Base-by-base conservation (phyloP, 805 yeast genomes). In the Schwanniomyces polymorphus region DNA sequence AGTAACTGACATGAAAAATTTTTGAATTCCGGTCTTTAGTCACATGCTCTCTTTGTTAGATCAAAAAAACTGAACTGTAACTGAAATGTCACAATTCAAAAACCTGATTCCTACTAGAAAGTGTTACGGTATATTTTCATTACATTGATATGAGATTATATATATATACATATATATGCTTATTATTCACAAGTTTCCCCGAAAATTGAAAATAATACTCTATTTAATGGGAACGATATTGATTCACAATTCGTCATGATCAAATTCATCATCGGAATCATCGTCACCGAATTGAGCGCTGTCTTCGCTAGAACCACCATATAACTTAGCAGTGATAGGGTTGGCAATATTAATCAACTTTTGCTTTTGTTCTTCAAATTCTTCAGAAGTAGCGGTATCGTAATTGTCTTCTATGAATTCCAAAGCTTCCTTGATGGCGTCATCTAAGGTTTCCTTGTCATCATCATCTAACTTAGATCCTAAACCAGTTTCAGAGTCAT, bases 291-390 rank as follows among this genome's bases (percentile, higher is more conserved):
- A 67, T 58, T 67, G 59, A 48, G 70, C 69, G 34, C 59, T 72
- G 21, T 71, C 79, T 49, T 69, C 78, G 41, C 78, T 81, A n/a
- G n/a, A n/a, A 48, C 78, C 82, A 50, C 79, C 84, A 57, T 73
- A 73, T 49, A 92, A 74, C 78, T 92, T 94, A 55, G 92, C 80
- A 43, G 97, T 88, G 62, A 94, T 91, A 69, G 98, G 97, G 70
- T 85, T 85, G 41, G 97, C 96, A 61, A 86, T 75, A 59, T 86
- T 81, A 53, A 86, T 81, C 68, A 92, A 81, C 64, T 86, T 72
- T 57, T 63, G 91, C 73, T 82, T 88, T 75, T 91, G 95, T 70
- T 91, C 97, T 47, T 89, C 95, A 58, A 88, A 86, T 63, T 94
- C 99, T 72, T 91, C 97, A 61, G 86, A 81, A 44, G 96, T 80